Evolutionary conservation across 164 flowering plant genomes (phyloP), one percentile per base, ranked within the genome.

Genomic region (Hamamelis virginiana): DNA sequence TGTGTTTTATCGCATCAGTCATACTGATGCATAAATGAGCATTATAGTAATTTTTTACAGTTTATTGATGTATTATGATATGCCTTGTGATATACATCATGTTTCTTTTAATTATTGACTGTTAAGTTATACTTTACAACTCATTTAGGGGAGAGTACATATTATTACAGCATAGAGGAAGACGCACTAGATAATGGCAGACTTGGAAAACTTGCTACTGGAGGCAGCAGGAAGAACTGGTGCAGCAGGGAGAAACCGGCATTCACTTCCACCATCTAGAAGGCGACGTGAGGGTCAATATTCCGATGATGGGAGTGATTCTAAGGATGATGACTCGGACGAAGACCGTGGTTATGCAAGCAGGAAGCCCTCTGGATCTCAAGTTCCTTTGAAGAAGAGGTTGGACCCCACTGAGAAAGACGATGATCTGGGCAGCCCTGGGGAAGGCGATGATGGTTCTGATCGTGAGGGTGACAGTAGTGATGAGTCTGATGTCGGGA

Each of bases 171-270:
- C 19, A 23, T 63, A 45, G 27, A 58, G 59, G 14, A 55, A 59
- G 28, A 18, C 44, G n/a, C n/a, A 26, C 33, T 2, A 27, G 60
- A 71, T 21, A 69, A 91, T 91, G 98, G 89, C 89, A 11, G 97
- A 94, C 60, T 82, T 92, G 73, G 97, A 92, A 62, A 79, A 91
- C 71, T 74, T 95, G 84, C 94, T 95, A 14, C 76, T 89, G 47
- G 94, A 95, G 77, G 97, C 97, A 38, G 97, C 97, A 3, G 98
- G 98, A 58, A 87, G 97, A 73, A 91, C 93, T 1, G 76, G 76
- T 60, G 58, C 78, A 3, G 58, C 80, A 43, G 90, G 92, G 52
- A 85, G 86, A 71, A 89, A 80, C 69, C 85, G 89, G 6, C 85
- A 80, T 61, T 82, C 94, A 8, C 81, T 69, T 65, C 79, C 89